Conservation (phyloP, 495 filamentous ascomycete genomes). For the Terfezia boudieri region DNA sequence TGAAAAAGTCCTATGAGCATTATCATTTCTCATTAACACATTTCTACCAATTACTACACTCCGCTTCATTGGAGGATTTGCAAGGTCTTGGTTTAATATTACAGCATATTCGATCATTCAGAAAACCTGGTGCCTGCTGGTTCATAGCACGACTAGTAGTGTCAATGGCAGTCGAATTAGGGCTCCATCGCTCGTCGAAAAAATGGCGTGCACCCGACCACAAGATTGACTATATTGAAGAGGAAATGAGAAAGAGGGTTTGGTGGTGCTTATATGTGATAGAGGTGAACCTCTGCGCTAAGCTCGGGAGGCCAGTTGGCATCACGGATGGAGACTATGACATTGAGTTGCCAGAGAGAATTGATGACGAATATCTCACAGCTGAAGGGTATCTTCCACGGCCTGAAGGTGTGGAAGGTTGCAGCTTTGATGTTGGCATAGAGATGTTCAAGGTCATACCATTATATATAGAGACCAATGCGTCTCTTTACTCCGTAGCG, state of each 20-base stretch:
- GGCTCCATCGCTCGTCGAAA: constrained; percentile 47
- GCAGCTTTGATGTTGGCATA: constrained; percentile 41
- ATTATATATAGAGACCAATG: constrained; percentile 46
- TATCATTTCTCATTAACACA: constrained; percentile 50
- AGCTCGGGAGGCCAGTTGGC: constrained; percentile 53
- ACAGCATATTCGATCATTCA: constrained; percentile 46
- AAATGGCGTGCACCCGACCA: constrained; percentile 30
- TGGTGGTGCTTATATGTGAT: constrained; percentile 50
- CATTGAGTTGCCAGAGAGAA: constrained; percentile 44
- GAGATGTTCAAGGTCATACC: constrained; percentile 35
- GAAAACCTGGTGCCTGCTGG: constrained; percentile 54
- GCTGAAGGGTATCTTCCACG: constrained; percentile 27
- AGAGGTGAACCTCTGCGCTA: constrained; percentile 41
- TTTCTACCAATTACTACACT: constrained; percentile 36
- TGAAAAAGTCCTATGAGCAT: constrained; percentile 40
- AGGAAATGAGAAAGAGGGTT: constrained; percentile 53
- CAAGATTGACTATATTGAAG: constrained; percentile 32
- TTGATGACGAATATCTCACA: constrained; percentile 36
- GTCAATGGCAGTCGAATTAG: constrained; percentile 43
- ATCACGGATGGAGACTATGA: constrained; percentile 49
- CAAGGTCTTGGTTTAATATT: constrained; percentile 51
- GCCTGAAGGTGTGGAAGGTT: constrained; percentile 32
- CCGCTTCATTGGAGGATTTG: constrained; percentile 37
- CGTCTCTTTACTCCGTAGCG: constrained; percentile 42
- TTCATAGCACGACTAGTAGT: constrained; percentile 38